These are phyloP conservation scores for Nakaseomyces kungkrabaensis DNA, from an alignment of 1,139 yeast species.

Conservation along the genomic window DNA sequence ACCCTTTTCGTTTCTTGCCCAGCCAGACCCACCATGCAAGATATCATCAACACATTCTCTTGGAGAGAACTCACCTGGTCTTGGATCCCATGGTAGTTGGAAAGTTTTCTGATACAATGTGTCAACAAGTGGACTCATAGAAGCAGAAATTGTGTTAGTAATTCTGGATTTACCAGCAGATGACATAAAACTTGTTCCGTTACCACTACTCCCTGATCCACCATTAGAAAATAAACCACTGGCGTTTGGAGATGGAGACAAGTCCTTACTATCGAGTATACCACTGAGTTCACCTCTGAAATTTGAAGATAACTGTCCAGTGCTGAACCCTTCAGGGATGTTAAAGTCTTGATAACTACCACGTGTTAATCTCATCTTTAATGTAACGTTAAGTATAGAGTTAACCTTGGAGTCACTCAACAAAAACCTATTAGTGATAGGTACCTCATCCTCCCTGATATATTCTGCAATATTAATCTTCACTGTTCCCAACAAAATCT, in stretches of 20 bases:
- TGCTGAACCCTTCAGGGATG: slow-evolving; percentile 10
- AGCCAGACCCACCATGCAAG: slow-evolving; percentile 63
- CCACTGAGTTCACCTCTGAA: slow-evolving; percentile 18
- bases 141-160: slow-evolving; percentile 13
- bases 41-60: slow-evolving; percentile 68
- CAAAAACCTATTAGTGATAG: slow-evolving; percentile 48
- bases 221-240: slow-evolving; percentile 1
- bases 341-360: slow-evolving; percentile 33
- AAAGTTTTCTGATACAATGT: slow-evolving; percentile 51
- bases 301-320: slow-evolving; percentile 18
- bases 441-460: slow-evolving; percentile 44
- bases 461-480: slow-evolving; percentile 67
- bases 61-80: slow-evolving; percentile 66
- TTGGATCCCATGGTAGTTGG: slow-evolving; percentile 70
- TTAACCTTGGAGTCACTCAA: slow-evolving; percentile 74
- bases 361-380: slow-evolving; percentile 37
- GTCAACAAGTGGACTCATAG: slow-evolving; percentile 39
- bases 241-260: slow-evolving; percentile 9
- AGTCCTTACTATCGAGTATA: slow-evolving; percentile 16
- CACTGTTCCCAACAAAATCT: slow-evolving; percentile 50
- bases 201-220: slow-evolving; percentile 3
- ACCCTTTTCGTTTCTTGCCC: slow-evolving; percentile 42
- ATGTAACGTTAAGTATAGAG: slow-evolving; percentile 51
- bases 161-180: neutral
- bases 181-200: slow-evolving; percentile 3